Evolutionary conservation across 2,329 filamentous ascomycete genomes (phyloP), one percentile per base, ranked within the genome.

Genomic region (Coniosporium tulheliwenetii): DNA sequence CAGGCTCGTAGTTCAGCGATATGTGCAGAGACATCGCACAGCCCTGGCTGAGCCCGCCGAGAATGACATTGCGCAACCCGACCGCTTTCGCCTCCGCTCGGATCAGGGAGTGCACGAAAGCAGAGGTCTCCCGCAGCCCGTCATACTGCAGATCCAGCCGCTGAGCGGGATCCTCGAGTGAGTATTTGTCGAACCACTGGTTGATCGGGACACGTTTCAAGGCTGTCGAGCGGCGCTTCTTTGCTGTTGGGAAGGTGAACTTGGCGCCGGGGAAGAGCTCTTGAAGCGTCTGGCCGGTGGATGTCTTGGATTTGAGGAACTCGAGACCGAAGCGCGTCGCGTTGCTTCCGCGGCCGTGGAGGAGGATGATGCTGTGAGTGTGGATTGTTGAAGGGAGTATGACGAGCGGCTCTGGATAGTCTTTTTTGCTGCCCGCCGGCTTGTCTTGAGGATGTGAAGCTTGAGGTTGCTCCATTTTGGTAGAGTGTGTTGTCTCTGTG

Each of bases 31-130:
- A 55, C 48, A 64, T 62, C 1, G 69, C 70, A 46, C 66, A 72
- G 0, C 70, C 70, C 45, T 73, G 67, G 47, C 70, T 72, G n/a
- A 74, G 44, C 0, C 70, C 69, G 12, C 68, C 67, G 1, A 75
- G 44, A 5, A 73, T 52, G 10, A 74, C 53, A 39, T 67, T 69
- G 14, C 46, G 30, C 0, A 56, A 29, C 38, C 52, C 40, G 42
- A 52, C 37, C 42, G 41, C 60, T 26, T 26, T 26, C 19, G 19
- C 19, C 19, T 26, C 19, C 19, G 19, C 19, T 4, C 19, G 19
- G 7, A 26, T 26, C 19, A 26, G 19, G 4, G 19, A 3, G 19
- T 26, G 19, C 4, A 26, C 19, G 7, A 26, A 61, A 1, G 39
- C 45, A 0, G 48, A 54, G 1, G 64, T 67, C 45, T 70, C 62